These are phyloP conservation scores for Emydomyces testavorans DNA, from an alignment of 2,329 filamentous ascomycete genomes.

Conservation along the genomic window DNA sequence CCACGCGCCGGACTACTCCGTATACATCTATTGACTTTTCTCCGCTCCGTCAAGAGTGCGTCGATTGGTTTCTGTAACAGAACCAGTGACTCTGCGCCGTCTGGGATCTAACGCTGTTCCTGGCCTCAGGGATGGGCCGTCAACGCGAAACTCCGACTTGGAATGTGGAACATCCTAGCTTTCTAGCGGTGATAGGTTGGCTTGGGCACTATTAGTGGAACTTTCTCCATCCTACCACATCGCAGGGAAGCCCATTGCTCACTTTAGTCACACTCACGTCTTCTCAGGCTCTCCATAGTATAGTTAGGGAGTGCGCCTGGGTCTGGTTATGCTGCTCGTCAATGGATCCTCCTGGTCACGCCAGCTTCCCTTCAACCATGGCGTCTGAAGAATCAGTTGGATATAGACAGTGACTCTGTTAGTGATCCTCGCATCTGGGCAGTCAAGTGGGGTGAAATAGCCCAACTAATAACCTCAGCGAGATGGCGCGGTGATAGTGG, in stretches of 20 bases:
- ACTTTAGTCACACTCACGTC: background rate
- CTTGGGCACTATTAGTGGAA: constrained; percentile 9
- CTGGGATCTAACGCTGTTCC: constrained; percentile 5
- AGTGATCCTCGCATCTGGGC: background rate
- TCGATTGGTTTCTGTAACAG: background rate
- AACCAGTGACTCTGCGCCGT: background rate
- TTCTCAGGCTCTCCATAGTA: background rate
- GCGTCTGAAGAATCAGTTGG: background rate
- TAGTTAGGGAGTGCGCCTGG: too few species aligned
- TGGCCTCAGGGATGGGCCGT: constrained; percentile 8
- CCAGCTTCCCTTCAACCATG: background rate
- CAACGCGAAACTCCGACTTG: constrained; percentile 7
- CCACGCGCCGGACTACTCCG: background rate
- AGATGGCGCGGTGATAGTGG: too few species aligned
- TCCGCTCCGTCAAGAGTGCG: background rate
- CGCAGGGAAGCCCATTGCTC: constrained; percentile 8
- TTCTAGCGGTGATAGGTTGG: constrained; percentile 9
- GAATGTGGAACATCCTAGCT: constrained; percentile 8
- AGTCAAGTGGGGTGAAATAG: background rate
- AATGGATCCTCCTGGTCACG: background rate
- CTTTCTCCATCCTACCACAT: constrained; percentile 11
- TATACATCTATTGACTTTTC: too few species aligned
- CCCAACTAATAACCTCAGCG: background rate
- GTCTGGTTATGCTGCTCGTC: too few species aligned
- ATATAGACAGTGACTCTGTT: background rate